Base-by-base conservation (phyloP, 768 basidiomycete genomes). In the Grammothele lineata region DNA sequence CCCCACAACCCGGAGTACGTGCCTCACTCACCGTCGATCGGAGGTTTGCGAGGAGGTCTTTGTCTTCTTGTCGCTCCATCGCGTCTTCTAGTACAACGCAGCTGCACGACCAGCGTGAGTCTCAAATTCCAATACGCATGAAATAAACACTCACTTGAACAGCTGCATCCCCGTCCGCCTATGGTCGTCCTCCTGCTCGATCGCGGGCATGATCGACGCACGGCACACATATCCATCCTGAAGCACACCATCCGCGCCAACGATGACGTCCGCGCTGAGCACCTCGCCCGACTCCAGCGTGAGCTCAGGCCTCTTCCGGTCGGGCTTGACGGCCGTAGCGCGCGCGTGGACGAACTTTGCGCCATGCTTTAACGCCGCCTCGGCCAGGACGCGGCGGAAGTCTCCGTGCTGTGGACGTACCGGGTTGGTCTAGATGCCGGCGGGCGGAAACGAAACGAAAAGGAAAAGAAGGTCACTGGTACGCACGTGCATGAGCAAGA, bases 401-500 rank as follows among this genome's bases (percentile, higher is more conserved):
- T 65, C 63, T n/a, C 61, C 47, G 36, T 62, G 60, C 62, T 66
- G 40, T 10, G 8, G 23, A 10, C 11, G 19, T n/a, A n/a, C 10
- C 27, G 27, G 27, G 27, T n/a, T n/a, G n/a, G n/a, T n/a, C n/a
- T 7, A 14, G 27, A 30, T 7, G 27, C 8, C 27, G 27, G 27
- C 14, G 27, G 27, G 27, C 8, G 27, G 24, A 33, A 17, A 21
- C 12, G 25, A 19, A 14, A 27, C n/a, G 34, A 35, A 19, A n/a
- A 40, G n/a, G 25, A 22, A 21, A 14, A 3, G 25, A 26, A 15
- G 22, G 40, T 23, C 4, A 40, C 14, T n/a, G 15, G 24, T 19
- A 64, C 73, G 52, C 57, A 78, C 78, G 50, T 75, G 70, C 54
- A 72, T 71, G 44, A 67, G 73, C 56, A 68, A 67, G 58, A 72